Base-by-base conservation (phyloP, 345 rosid genomes). In the Boechera divaricarpa region DNA sequence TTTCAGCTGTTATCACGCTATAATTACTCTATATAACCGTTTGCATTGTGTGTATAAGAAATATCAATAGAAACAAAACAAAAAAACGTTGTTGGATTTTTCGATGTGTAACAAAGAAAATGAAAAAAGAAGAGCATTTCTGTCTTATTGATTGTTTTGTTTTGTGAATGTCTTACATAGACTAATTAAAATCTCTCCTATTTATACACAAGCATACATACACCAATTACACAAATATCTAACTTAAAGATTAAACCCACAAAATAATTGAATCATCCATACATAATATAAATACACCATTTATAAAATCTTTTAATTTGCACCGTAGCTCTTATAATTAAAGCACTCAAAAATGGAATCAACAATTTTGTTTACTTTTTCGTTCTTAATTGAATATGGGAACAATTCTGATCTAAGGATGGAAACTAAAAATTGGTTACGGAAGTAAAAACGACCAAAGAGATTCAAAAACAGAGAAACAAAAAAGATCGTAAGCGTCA, bases 201-300 rank as follows among this genome's bases (percentile, higher is more conserved):
- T 45, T 70, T 70, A 47, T 16, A 70, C 12, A 72, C 41, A 61
- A 72, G 2, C 60, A 62, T 49, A 62, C 32, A 72, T 11, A 62
- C n/a, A 62, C 62, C 15, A 62, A 62, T 62, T 5, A 72, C 61
- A 61, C 60, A 72, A 38, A 38, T 39, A 38, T 72, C 69, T 51
- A 61, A 49, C 16, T 15, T 38, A 1, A 72, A 49, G 51, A 26
- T 49, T 28, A 38, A 61, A 26, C 29, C 52, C 39, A 36, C 52
- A 39, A 72, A 61, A 38, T 2, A 49, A 36, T 10, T 26, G 29
- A 10, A 49, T 26, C 61, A 49, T 49, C 61, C 52, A 61, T 11
- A 61, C 18, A 18, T 36, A 4, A 49, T 48, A 72, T 32, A 47
- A 2, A 35, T 2, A 47, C 48, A 59, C 35, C 15, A 59, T 18